These are phyloP conservation scores for Scorias spongiosa DNA, from an alignment of 2,329 filamentous ascomycete species.

Conservation along the genomic window DNA sequence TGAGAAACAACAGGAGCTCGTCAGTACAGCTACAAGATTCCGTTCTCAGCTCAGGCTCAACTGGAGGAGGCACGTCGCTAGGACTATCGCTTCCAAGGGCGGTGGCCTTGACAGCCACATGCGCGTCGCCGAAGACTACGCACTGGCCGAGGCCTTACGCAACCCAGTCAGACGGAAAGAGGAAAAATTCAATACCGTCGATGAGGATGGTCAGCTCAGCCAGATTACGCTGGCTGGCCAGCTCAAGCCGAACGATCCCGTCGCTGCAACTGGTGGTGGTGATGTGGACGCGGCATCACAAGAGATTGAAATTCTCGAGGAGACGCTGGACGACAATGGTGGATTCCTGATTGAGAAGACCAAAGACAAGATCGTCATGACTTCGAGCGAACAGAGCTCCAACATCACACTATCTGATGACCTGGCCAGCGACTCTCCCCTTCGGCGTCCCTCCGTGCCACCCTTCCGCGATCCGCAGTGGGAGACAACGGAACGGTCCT, in stretches of 20 bases:
- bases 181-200: conserved; percentile 30
- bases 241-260: conserved; percentile 17
- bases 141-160: conserved; percentile 52
- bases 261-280: conserved; percentile 1
- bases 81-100: conserved; percentile 62
- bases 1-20: conserved; percentile 89
- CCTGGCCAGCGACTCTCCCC: background rate
- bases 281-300: conserved; percentile 3
- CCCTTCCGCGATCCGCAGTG: conserved; percentile 67
- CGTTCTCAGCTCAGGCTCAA: conserved; percentile 59
- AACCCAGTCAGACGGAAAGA: conserved; percentile 39
- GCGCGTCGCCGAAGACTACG: conserved; percentile 54
- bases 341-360: conserved; percentile 8
- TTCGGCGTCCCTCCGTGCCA: conserved; percentile 12
- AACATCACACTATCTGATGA: conserved; percentile 7
- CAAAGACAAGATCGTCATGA: background rate
- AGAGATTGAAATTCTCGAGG: conserved; percentile 25
- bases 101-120: conserved; percentile 63
- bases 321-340: conserved; percentile 15
- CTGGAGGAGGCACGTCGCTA: conserved; percentile 70
- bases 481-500: conserved; percentile 56
- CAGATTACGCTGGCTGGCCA: conserved; percentile 33
- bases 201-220: conserved; percentile 32
- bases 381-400: conserved; percentile 23
- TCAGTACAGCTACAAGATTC: conserved; percentile 53